Evolutionary conservation across 2,329 filamentous ascomycete genomes (phyloP), one percentile per base, ranked within the genome.

Genomic region (Fusarium nanum): DNA sequence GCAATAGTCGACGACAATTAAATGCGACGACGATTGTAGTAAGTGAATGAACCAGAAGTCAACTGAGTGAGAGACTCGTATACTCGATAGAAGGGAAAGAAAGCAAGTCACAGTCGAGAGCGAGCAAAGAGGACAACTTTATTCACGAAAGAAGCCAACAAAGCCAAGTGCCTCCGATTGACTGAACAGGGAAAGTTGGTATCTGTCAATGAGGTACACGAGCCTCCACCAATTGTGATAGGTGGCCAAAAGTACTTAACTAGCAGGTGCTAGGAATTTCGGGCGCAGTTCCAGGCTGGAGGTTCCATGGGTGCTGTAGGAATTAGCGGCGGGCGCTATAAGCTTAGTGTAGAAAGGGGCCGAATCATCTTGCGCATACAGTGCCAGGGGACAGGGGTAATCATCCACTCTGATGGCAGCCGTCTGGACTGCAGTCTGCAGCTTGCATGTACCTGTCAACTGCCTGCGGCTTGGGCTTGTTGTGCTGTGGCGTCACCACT

Each of bases 241-340:
- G 32, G 58, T 60, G 63, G 44, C 67, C 49, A 56, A 41, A 71
- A 59, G 71, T 73, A 74, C 56, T 56, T 3, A 13, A 16, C 63
- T 73, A 73, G 41, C 68, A 48, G 9, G 14, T 23, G 7, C 44
- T 27, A 37, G 34, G 34, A 20, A 60, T 56, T 30, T 34, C 22
- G 27, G 46, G 50, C 42, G 53, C 61, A 49, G 54, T 50, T 53
- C 49, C 45, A 62, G 16, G 54, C 46, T 53, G 45, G 20, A 62
- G 16, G 34, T 49, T 56, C 37, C 30, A 37, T n/a, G 18, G 18
- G 34, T 34, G 25, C 32, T 45, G 45, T 40, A 56, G 53, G 23
- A 27, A 27, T 56, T 73, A 73, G 71, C 71, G 71, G 71, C 72
- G 71, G 71, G 64, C 60, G 52, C 71, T 74, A 73, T 53, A 67